Percentiles rank a stretch among this genome's conserved stretches.
phyloP scores from a whole-genome alignment of 139 green algal species.

The Chlamydomonas sphaeroides region DNA sequence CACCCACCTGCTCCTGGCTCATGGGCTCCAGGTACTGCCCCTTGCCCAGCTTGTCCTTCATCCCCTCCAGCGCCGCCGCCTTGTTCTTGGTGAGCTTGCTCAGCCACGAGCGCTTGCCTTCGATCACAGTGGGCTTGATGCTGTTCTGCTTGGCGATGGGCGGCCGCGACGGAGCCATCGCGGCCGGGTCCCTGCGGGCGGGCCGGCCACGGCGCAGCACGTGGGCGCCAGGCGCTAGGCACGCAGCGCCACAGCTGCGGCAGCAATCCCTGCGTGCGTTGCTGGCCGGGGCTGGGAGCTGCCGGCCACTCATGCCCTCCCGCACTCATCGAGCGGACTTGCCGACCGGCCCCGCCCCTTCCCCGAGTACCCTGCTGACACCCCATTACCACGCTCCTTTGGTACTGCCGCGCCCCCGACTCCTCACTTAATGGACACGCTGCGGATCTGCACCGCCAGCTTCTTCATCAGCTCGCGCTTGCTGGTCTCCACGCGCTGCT shows the following conservation, averaged over 20 bases:
- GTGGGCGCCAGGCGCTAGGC: too few relatives aligned
- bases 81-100: conserved; percentile 26
- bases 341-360: too few relatives aligned
- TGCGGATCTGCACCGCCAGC: conserved; percentile 36
- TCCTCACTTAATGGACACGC: conserved; percentile 8
- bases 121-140: background rate
- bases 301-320: too few relatives aligned
- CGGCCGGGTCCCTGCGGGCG: background rate
- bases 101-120: conserved; percentile 33
- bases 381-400: too few relatives aligned
- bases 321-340: too few relatives aligned
- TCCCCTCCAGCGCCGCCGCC: conserved; percentile 4
- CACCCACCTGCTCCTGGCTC: conserved; percentile 11
- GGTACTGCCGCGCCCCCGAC: too few relatives aligned
- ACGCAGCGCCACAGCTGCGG: too few relatives aligned
- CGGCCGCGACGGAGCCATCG: background rate
- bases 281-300: too few relatives aligned
- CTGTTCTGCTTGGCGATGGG: background rate
- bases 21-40: conserved; percentile 23
- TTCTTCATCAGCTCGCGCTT: conserved; percentile 31
- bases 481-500: background rate
- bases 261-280: too few relatives aligned
- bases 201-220: too few relatives aligned
- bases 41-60: background rate
- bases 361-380: too few relatives aligned